Base-by-base conservation (phyloP, 75 land plant species). In the Gnetum montanum region DNA sequence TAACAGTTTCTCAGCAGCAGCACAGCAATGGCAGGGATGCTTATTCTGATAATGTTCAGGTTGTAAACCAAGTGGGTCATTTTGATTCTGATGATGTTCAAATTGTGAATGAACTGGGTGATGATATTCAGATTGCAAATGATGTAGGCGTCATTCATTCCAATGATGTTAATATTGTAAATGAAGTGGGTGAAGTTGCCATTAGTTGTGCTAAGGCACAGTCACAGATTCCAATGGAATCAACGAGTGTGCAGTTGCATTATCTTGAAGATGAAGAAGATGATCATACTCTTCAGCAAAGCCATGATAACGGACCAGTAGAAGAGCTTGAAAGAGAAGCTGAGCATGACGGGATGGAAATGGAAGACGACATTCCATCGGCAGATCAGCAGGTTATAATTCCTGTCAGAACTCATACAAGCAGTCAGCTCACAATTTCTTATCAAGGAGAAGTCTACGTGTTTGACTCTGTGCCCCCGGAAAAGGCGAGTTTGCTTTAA, bases 371-470 rank as follows among this genome's bases (percentile, higher is more conserved):
- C 20, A 31, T 33, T 52, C 55, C 31, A 33, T 52, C 55, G 4
- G 19, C 23, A 31, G 55, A 52, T 8, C 20, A 6, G 3, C 55
- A 52, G 55, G 22, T 4, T 6, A 19, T 52, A 31, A 25, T 33
- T 22, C 36, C 55, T 33, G 6, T 30, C 8, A 11, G 35, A 12
- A 30, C 36, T 33, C 55, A 52, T 34, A 36, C 31, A 18, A 52
- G 74, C 7, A 74, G 73, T 55, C 98, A 94, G 69, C 87, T 94
- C 31, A 90, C 96, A 3, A 67, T 90, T 20, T 86, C 96, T 35
- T 90, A 83, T 48, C 92, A 83, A 47, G 87, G 87, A 10, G 84
- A 90, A 49, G 96, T 90, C 36, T 90, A 86, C 49, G 96, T 86
- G 19, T 90, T 90, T 47, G 92, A 86, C 45, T 58, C 92, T 30